Base-by-base conservation (phyloP, 2,329 filamentous ascomycete genomes). In the Ascochyta lentis region DNA sequence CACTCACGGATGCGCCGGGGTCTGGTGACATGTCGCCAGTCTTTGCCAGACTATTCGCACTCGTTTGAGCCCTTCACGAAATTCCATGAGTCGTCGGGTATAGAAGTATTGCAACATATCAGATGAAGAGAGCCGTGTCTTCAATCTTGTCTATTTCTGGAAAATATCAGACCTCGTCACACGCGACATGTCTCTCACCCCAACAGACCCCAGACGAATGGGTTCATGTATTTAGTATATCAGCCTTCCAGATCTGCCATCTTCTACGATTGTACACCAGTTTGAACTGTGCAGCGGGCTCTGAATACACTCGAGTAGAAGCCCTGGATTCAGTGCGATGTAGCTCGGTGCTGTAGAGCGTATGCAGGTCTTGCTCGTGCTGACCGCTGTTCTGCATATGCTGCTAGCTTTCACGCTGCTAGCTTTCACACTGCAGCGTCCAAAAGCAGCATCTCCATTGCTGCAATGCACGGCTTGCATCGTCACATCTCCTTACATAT, bases 41-140 rank as follows among this genome's bases (percentile, higher is more conserved):
- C 59, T 66, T 74, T 75, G 72, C 69, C 56, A 75, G 71, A 75
- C 59, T 52, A 59, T 44, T 10, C 63, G 69, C 71, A 70, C 67
- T 68, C 70, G 72, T 75, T 75, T 75, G 71, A 74, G 70, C 67
- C 70, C 62, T 60, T 67, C 63, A 64, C 67, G 58, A 66, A 67
- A 58, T 66, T 66, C 44, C 65, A 67, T 68, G 66, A 67, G 65
- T 64, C 63, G 62, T 52, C 49, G 63, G 69, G 69, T 72, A 72
- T 72, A 72, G 65, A 66, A 66, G 64, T 55, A 66, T 64, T 64
- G 68, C 67, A 59, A 72, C 68, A 71, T 65, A 42, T 45, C 10
- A 37, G 19, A 27, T n/a, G 33, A 15, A n/a, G 45, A 27, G 13
- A 22, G 5, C 12, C 13, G 7, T 39, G 7, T 39, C n/a, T n/a